Percentiles rank a stretch among this genome's conserved stretches.
phyloP scores from a whole-genome alignment of 495 filamentous ascomycete species.

The Xylaria sp. region DNA sequence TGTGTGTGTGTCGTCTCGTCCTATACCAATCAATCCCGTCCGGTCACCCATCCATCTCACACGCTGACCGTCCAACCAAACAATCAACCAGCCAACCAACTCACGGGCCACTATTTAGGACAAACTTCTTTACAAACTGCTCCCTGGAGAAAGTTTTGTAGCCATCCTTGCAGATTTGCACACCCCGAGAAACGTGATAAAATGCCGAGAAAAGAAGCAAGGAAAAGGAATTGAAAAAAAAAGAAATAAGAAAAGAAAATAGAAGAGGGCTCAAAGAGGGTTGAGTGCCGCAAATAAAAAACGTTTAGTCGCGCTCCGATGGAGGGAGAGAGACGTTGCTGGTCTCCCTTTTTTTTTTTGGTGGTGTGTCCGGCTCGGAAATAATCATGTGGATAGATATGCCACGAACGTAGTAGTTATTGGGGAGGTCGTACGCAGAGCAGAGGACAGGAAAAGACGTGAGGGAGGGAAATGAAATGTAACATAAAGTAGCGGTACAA shows the following conservation, averaged over 20 bases:
- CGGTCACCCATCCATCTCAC: neutral
- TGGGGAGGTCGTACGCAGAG: no score
- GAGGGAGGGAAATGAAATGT: neutral
- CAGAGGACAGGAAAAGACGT: no score
- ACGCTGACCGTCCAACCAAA: neutral
- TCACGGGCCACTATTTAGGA: neutral
- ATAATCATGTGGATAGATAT: no score
- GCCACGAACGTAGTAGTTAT: neutral
- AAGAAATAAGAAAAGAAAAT: neutral
- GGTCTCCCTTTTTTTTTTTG: neutral
- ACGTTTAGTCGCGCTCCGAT: neutral
- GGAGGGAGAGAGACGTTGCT: neutral
- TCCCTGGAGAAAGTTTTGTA: neutral
- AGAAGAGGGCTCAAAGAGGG: neutral
- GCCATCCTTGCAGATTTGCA: neutral
- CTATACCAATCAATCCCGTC: neutral
- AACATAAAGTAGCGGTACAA: neutral
- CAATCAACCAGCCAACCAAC: neutral
- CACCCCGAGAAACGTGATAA: neutral
- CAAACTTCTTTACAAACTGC: neutral
- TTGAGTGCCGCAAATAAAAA: neutral
- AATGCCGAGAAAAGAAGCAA: neutral
- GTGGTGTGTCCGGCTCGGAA: no score
- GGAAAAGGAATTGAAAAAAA: no score
- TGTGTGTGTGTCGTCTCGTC: slow-evolving; percentile 5